Base-by-base conservation (phyloP, 805 yeast genomes). In the Starmerella apis region DNA sequence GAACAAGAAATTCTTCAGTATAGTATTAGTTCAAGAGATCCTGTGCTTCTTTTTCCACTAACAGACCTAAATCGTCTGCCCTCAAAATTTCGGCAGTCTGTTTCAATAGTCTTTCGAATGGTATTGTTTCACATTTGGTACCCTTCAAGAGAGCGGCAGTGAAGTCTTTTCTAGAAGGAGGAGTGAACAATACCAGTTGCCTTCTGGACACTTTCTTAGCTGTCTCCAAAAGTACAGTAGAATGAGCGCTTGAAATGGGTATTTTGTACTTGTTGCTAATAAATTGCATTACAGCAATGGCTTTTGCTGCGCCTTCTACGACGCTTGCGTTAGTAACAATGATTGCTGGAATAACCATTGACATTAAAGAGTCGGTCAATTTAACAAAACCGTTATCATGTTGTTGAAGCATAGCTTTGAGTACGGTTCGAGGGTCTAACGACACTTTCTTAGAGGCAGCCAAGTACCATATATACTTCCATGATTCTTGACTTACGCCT, bases 201-300 rank as follows among this genome's bases (percentile, higher is more conserved):
- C 37, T 22, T 6, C n/a, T 14, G 22, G 22, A 2, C 2, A 33
- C 20, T 6, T 16, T 36, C 19, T 22, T 36, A 1, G 13, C 9
- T 13, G 35, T 30, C 43, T 37, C 56, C 57, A 54, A 36, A 48
- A 43, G 20, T 23, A n/a, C 30, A 6, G 42, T 37, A 23, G 20
- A 5, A 22, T 8, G 5, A 3, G 11, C 4, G 19, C 16, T 18
- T 6, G 42, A 19, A 6, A 20, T 20, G 6, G 19, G 19, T 1
- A 23, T 13, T 3, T 37, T 13, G 42, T 22, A 7, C 16, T 27
- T 41, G 13, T 27, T 24, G 4, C 18, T 11, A 2, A 16, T 16
- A 10, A 41, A 7, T 3, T 1, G 10, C 28, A 43, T 6, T 1
- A 28, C 28, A 28, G 36, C 46, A 4, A 28, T 11, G 14, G 46